A percentile compares a stretch with the other conserved stretches of the same genome.
These are phyloP conservation scores for Eimeria sp. DNA, from an alignment of 169 alveolate species.

Conservation along the genomic window DNA sequence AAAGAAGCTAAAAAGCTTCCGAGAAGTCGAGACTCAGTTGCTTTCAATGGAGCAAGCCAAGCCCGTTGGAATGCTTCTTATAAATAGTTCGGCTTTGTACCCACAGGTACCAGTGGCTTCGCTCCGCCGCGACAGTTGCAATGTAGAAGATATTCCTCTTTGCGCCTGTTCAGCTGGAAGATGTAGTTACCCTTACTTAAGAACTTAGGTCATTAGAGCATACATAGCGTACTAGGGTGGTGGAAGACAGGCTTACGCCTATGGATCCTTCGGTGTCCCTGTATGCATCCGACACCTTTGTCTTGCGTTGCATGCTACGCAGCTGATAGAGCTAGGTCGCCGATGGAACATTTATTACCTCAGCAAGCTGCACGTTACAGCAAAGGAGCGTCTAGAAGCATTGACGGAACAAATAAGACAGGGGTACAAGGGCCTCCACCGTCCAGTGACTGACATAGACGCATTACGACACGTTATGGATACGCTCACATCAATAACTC, in stretches of 20 bases:
- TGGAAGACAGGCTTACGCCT: background rate
- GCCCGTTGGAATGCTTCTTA: conserved; percentile 70
- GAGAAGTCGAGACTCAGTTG: conserved; percentile 91
- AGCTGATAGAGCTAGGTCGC: conserved; percentile 88
- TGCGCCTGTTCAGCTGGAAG: background rate
- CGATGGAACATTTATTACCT: conserved; percentile 93
- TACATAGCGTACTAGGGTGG: background rate
- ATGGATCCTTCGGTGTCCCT: background rate
- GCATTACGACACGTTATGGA: conserved; percentile 95
- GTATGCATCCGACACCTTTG: background rate
- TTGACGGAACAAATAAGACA: conserved; percentile 86
- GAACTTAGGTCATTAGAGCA: background rate
- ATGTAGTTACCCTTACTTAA: background rate
- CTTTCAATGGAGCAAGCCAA: conserved; percentile 87
- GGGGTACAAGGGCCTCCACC: conserved; percentile 76
- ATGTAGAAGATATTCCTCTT: background rate
- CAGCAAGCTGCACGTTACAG: conserved; percentile 93
- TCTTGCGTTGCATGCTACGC: conserved; percentile 47
- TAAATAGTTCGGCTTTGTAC: conserved; percentile 52
- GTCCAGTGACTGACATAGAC: conserved; percentile 94
- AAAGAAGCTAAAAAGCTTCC: conserved; percentile 92
- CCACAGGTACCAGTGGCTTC: conserved; percentile 48
- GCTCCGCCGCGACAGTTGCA: background rate
- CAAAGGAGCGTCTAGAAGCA: conserved; percentile 86
- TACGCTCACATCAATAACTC: conserved; percentile 94